A percentile compares a stretch with the other conserved stretches of the same genome.
Conservation (phyloP, 495 filamentous ascomycete genomes). For the Astrocystis sublimbata region DNA sequence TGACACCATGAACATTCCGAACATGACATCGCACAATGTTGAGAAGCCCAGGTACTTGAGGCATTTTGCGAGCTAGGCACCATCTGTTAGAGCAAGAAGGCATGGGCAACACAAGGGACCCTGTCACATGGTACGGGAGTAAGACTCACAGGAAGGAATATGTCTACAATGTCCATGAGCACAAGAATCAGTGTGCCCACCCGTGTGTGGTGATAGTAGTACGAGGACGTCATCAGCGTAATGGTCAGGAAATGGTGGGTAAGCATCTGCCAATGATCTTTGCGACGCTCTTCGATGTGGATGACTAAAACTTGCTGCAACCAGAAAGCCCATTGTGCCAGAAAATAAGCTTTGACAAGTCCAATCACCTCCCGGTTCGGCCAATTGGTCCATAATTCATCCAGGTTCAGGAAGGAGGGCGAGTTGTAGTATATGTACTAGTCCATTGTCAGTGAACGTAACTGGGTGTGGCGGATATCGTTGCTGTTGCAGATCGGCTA, state of each 20-base stretch:
- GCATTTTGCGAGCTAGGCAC: conserved; percentile 81
- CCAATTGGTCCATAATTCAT: conserved; percentile 80
- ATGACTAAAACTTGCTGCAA: conserved; percentile 92
- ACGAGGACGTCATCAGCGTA: conserved; percentile 73
- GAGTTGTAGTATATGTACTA: conserved; percentile 83
- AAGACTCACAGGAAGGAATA: conserved; percentile 76
- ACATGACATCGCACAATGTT: conserved; percentile 75
- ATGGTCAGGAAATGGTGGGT: conserved; percentile 91
- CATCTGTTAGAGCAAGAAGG: conserved; percentile 24
- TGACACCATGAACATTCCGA: conserved; percentile 80
- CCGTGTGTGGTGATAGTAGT: conserved; percentile 78
- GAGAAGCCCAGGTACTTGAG: conserved; percentile 84
- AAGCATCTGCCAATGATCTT: conserved; percentile 96
- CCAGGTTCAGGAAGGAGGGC: conserved; percentile 73
- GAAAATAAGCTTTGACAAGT: conserved; percentile 84
- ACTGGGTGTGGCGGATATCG: not conserved
- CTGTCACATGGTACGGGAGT: not conserved
- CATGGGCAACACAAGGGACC: not conserved
- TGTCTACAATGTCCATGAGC: conserved; percentile 91
- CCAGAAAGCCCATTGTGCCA: conserved; percentile 91
- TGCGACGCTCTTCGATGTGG: conserved; percentile 88
- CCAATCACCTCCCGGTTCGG: conserved; percentile 71
- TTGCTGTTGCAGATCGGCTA: not conserved
- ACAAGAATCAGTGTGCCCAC: conserved; percentile 88
- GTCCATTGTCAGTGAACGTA: conserved; percentile 24